Evolutionary conservation across 768 basidiomycete genomes (phyloP), one percentile per base, ranked within the genome.

Genomic region (Rhodotorula diobovata): DNA sequence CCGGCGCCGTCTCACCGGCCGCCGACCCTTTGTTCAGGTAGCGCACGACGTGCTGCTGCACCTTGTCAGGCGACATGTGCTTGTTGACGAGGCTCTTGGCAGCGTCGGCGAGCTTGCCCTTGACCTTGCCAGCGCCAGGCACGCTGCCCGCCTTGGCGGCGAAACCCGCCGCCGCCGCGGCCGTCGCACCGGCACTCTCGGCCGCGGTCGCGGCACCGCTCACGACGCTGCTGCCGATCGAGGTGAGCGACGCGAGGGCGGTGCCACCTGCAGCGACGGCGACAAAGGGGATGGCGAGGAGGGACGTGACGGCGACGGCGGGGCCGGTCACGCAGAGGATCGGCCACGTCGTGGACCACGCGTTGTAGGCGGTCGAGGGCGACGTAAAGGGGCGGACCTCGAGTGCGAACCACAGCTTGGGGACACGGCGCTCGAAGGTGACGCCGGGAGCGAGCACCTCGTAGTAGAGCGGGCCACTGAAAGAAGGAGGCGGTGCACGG

Each of bases 271-370:
- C 65, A 0, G 71, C 68, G 53, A 66, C 34, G 12, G 71, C 74
- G 39, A 67, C 70, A 62, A 75, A 57, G 10, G 74, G 74, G 66
- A 75, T 53, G 1, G 68, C 65, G 58, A 75, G 61, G 50, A 75
- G 65, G 18, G 73, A 75, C 9, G 67, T 58, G 56, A 59, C 30
- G 6, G 73, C 73, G 28, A 60, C 67, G 12, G 56, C 53, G 4
- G 73, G 73, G 11, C 73, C 73, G 2, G 70, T 25, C n/a, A 71
- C 57, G 56, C 50, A 50, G 28, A 75, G 55, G 61, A 71, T 66
- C 30, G 73, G 73, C 70, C 70, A 71, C 11, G 73, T 63, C 7
- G 57, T 58, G 30, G 23, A 28, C 70, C 70, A 71, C 12, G 48
- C 16, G 4, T 35, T 63, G 61, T 75, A 71, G n/a, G 67, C 70